Evolutionary conservation across 257 asterid species (phyloP), one percentile per base, ranked within the genome.

Genomic region (Forsythia suspensa): DNA sequence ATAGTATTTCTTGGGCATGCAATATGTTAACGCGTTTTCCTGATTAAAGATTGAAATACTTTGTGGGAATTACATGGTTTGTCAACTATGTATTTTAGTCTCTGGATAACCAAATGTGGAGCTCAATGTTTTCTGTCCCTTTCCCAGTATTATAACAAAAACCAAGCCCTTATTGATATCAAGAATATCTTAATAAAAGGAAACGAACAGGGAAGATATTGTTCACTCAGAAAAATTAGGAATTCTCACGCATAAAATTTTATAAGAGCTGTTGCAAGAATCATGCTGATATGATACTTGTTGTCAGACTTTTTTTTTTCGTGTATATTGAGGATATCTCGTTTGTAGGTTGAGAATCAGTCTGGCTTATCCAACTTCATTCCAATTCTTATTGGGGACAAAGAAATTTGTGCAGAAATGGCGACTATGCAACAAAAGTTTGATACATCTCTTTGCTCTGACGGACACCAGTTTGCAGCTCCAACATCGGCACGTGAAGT

Each of bases 311-410:
- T 65, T 71, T 46, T 71, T 79, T 77, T 1, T 77, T 75, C 38
- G 68, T 77, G 40, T 21, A 6, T 12, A 48, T 59, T 74, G 48
- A 18, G 42, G 55, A 80, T 74, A 15, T 66, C 71, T 70, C 78
- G 72, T 73, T 74, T 87, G 87, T 88, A 95, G 98, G 97, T 95
- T 65, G 99, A 96, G 87, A 96, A 96, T 85, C 92, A 91, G 84
- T 96, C 89, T 67, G 99, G 99, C 9, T 76, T 96, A 81, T 94
- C 99, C 75, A 96, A 96, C 88, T 96, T 96, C 87, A 87, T 96
- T 80, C 97, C 99, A 20, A 83, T 96, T 77, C 95, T 96, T 43
- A 71, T 96, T n/a, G 94, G 90, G 15, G 92, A 94, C 84, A 83
- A 81, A 86, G 95, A 90, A 82, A 87, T 89, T 51, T 94, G 98